Evolutionary conservation across 257 asterid species (phyloP), one percentile per base, ranked within the genome.

Genomic region (Solanum ossicruentum): DNA sequence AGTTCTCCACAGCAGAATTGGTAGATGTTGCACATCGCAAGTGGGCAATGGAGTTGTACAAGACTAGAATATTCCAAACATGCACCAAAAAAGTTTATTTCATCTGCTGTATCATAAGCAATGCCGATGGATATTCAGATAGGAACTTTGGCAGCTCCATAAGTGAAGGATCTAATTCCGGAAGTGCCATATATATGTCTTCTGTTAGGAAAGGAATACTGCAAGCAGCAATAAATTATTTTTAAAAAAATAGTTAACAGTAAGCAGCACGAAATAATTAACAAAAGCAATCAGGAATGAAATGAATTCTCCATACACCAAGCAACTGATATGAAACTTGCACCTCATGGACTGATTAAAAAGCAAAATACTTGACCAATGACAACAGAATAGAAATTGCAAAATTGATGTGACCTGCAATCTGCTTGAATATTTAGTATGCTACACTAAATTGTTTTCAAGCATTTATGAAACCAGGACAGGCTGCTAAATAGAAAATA

Each of bases 161-260:
- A 63, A 91, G 95, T 77, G 97, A 91, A 83, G 97, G 98, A 84
- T 95, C 97, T 13, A 94, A 86, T 45, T 93, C 92, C 10, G 97
- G 97, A 89, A 97, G 95, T 41, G 99, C 99, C 99, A 97, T 93
- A 85, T 97, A 95, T 84, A 97, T 94, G 90, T 97, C 99, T 85
- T 97, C 99, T 0, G 99, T 95, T 84, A 98, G 92, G 92, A 97
- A 97, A 5, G 99, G 99, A 86, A 95, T 94, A 93, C 99, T 97
- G 91, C 93, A 88, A 82, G 45, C 85, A 58, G 63, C 47, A 77
- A 52, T 5, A 77, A 23, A 75, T 15, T 36, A 23, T 23, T 13
- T 28, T 15, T 32, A 32, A 0, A 3, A 4, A 15, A 66, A 28
- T 66, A 66, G 45, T n/a, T 15, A 66, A 28, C 73, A 66, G 73